Evolutionary conservation across 2,329 filamentous ascomycete genomes (phyloP), one percentile per base, ranked within the genome.

Genomic region (Emmonsia crescens): DNA sequence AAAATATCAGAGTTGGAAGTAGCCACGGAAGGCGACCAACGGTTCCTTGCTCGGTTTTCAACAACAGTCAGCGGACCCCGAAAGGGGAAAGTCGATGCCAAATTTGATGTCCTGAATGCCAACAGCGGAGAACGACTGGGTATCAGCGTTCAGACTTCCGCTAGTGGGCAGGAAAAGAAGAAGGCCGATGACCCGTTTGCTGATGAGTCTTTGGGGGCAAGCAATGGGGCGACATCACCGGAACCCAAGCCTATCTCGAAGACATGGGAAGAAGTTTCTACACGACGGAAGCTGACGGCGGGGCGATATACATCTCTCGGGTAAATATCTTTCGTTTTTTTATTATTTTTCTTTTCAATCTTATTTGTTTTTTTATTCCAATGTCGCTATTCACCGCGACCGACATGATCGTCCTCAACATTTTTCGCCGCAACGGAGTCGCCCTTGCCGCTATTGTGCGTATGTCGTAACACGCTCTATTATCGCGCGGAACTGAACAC

Each of bases 41-140:
- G 91, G 75, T 84, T 96, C 62, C 86, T 96, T 6, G 94, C 91
- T 63, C 85, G 91, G 2, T 89, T 99, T 67, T 78, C 87, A 29
- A 89, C 89, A 0, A 87, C 92, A 40, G 84, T 84, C 29, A 80
- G 84, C 59, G 85, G 85, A 68, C 86, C 89, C 0, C 85, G 84
- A 65, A 84, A 89, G 5, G 91, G 91, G 0, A 85, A 84, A 60
- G 82, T 95, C 9, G 93, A 99, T 73, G 89, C 89, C 0, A 81
- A 87, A 61, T 96, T 92, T 85, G 91, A 96, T 72, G 77, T 88
- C 27, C 72, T 70, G 54, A 81, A 78, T 1, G 78, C 82, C 46
- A 75, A 82, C 38, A 75, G 77, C 0, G 83, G 83, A 0, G 88
- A 85, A 66, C 85, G 85, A 10, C 83, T 96, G 61, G 86, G 84